phyloP scores from a whole-genome alignment of 2,329 filamentous ascomycete genomes.

The Penicillium nordicum region DNA sequence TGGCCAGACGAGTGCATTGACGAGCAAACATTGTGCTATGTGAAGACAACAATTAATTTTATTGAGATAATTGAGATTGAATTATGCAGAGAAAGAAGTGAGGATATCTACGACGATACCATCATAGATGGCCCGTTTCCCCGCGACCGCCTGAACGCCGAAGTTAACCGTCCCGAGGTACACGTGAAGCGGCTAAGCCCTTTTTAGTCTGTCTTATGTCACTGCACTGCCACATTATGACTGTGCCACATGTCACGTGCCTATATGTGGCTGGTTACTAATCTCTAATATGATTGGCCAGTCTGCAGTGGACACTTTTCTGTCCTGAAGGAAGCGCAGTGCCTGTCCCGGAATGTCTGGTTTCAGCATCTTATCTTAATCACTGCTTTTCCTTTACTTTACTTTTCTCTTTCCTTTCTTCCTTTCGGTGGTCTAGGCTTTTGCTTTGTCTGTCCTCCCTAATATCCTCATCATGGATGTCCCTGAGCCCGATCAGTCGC shows the following conservation, averaged over 20 bases:
- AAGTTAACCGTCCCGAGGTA: slow-evolving; percentile 28
- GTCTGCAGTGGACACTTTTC: slow-evolving; percentile 35
- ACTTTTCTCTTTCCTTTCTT: slow-evolving; percentile 1
- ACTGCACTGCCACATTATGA: neutral
- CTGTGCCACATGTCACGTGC: slow-evolving; percentile 1
- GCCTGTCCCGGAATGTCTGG: slow-evolving; percentile 15
- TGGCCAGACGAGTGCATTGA: slow-evolving; percentile 59
- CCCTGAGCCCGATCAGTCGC: slow-evolving; percentile 81
- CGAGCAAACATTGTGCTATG: slow-evolving; percentile 36
- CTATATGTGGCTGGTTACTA: slow-evolving; percentile 21
- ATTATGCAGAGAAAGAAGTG: neutral
- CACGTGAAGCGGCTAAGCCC: neutral
- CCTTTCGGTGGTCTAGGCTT: slow-evolving; percentile 3
- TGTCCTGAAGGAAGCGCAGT: slow-evolving; percentile 19
- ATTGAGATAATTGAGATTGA: neutral
- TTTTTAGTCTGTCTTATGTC: neutral
- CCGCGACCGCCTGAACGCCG: slow-evolving; percentile 23
- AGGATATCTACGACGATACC: neutral
- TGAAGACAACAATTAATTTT: neutral
- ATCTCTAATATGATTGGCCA: slow-evolving; percentile 16
- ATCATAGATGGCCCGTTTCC: slow-evolving; percentile 11
- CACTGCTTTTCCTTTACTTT: slow-evolving; percentile 8
- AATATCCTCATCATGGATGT: slow-evolving; percentile 65
- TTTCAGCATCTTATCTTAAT: slow-evolving; percentile 15
- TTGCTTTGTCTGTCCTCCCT: neutral